Percentiles rank a stretch among this genome's conserved stretches.
phyloP scores from a whole-genome alignment of 257 asterid genomes.

The Linaria vulgaris region DNA sequence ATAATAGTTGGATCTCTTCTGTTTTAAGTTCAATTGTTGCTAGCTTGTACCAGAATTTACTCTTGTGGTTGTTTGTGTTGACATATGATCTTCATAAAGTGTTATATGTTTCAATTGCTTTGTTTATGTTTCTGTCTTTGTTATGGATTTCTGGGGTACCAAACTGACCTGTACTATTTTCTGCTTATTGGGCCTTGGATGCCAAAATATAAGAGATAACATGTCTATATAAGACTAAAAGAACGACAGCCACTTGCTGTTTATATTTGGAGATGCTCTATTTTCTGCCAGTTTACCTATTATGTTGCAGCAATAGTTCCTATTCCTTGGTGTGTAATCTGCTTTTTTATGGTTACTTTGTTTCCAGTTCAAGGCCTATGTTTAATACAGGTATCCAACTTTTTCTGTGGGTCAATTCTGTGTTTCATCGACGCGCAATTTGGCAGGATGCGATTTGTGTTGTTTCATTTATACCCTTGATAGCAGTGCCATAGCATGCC shows the following conservation, averaged over 20 bases:
- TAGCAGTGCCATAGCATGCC: neutral
- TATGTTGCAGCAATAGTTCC: neutral
- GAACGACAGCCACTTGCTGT: neutral
- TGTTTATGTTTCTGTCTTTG: neutral
- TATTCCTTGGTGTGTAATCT: neutral
- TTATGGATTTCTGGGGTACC: neutral
- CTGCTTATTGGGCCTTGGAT: conserved; percentile 5
- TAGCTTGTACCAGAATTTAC: neutral
- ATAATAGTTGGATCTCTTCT: no score
- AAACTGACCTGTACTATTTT: neutral
- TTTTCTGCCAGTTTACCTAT: neutral
- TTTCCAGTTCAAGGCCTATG: no score
- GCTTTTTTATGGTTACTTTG: no score
- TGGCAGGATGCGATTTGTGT: no score
- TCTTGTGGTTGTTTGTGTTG: neutral
- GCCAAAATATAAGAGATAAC: neutral
- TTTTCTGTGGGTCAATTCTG: neutral
- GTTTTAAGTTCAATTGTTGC: neutral
- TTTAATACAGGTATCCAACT: no score
- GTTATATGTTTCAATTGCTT: neutral
- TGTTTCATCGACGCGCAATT: no score
- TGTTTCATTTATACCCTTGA: neutral
- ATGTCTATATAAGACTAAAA: neutral
- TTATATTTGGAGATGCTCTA: neutral
- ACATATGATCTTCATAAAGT: neutral